Evolutionary conservation across 495 filamentous ascomycete genomes (phyloP).

Genomic region (Gamarada debralockiae): DNA sequence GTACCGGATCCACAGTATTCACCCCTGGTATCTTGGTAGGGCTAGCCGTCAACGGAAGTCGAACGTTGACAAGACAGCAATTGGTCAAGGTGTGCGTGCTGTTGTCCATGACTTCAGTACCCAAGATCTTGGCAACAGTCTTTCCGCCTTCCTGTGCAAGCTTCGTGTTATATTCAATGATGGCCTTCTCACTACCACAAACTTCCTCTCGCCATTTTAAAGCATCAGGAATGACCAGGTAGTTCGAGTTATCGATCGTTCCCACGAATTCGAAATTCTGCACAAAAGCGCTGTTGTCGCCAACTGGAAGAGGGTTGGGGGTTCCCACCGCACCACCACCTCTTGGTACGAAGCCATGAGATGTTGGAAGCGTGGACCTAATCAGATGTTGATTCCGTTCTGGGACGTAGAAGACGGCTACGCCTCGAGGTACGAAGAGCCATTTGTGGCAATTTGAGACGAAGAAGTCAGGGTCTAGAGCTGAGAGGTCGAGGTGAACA

Average conservation of each 20-base stretch:
- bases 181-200: conserved; percentile 70
- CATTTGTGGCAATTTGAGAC: conserved; percentile 88
- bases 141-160: conserved; percentile 59
- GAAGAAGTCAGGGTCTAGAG: conserved; percentile 77
- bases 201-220: conserved; percentile 62
- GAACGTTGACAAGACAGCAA: conserved; percentile 63
- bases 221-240: conserved; percentile 65
- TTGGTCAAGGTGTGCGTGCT: conserved; percentile 37
- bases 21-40: conserved; percentile 11
- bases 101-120: conserved; percentile 68
- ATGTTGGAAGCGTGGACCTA: conserved; percentile 55
- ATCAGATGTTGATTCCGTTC: not conserved
- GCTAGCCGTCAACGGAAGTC: conserved; percentile 57
- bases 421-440: conserved; percentile 79
- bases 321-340: not conserved
- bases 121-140: conserved; percentile 54
- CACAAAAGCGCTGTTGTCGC: conserved; percentile 53
- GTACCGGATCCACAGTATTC: conserved; percentile 13
- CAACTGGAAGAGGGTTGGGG: conserved; percentile 45
- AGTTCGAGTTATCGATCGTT: conserved; percentile 68
- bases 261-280: conserved; percentile 74
- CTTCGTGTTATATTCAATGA: conserved; percentile 51
- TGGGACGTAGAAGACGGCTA: conserved; percentile 38
- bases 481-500: conserved; percentile 59
- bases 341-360: conserved; percentile 47